Conservation (phyloP, 139 green algal genomes). For the Closterium sp. region DNA sequence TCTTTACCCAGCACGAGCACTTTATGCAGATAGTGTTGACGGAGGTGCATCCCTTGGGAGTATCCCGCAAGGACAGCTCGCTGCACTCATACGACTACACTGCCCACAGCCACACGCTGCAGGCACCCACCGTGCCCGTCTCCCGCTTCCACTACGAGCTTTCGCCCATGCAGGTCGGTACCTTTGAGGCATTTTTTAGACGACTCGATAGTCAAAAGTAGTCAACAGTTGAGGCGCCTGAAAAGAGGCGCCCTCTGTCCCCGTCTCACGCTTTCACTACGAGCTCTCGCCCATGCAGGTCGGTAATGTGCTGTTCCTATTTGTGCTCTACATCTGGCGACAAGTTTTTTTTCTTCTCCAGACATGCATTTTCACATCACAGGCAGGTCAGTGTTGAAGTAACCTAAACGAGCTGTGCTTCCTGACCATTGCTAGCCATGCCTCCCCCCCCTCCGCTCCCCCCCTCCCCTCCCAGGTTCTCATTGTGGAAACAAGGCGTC, state of each 20-base stretch:
- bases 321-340: too few relatives aligned
- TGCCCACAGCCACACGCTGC: slow-evolving; percentile 47
- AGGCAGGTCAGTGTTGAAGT: too few relatives aligned
- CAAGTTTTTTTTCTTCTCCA: too few relatives aligned
- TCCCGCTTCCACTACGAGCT: slow-evolving; percentile 58
- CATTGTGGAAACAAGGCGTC: slow-evolving; percentile 48
- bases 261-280: slow-evolving; percentile 56
- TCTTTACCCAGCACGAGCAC: slow-evolving; percentile 59
- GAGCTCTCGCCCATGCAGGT: slow-evolving; percentile 13
- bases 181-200: neutral
- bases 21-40: slow-evolving; percentile 60
- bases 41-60: slow-evolving; percentile 23
- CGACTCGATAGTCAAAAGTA: too few relatives aligned
- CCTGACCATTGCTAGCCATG: too few relatives aligned
- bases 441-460: neutral
- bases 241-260: slow-evolving; percentile 33
- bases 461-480: slow-evolving; percentile 43
- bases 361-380: too few relatives aligned
- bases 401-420: too few relatives aligned
- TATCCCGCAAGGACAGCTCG: neutral
- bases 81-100: slow-evolving; percentile 56
- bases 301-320: too few relatives aligned
- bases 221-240: too few relatives aligned
- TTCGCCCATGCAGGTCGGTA: slow-evolving; percentile 47
- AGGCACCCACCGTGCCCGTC: slow-evolving; percentile 36